Base-by-base conservation (phyloP, 2,329 filamentous ascomycete genomes). In the Colletotrichum endophyticum region DNA sequence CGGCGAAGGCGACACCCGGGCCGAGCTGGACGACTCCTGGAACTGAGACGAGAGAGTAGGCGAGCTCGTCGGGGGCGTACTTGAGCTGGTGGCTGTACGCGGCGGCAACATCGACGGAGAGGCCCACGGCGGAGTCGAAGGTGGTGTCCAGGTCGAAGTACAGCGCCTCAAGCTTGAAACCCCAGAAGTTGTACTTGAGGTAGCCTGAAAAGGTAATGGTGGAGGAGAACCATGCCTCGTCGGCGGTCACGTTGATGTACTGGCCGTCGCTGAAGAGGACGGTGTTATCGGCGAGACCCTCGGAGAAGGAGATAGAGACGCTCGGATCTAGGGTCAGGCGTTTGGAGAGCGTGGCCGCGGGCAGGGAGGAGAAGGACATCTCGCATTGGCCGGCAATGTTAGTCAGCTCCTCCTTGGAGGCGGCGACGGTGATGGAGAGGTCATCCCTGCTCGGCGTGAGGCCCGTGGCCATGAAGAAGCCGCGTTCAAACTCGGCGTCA, bases 81-180 rank as follows among this genome's bases (percentile, higher is more conserved):
- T 79, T 80, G 73, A 86, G 81, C 15, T 80, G 81, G 12, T 83
- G 81, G 69, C 77, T 80, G 78, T 84, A 85, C 3, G 83, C 76
- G 1, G 83, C 83, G 5, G 78, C 80, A 9, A 87, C 81, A 19
- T 83, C 81, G 49, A 84, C 81, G 36, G 82, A 82, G 28, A 89
- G 68, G 22, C 78, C 83, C 4, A 88, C 77, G 39, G 84, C 81
- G 4, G 85, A 83, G 19, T 81, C 81, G 69, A 87, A 81, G 27
- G 79, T 78, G 27, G 86, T 82, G 69, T 87, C 85, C 76, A 88
- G 82, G 76, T 88, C 86, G 61, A 88, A 85, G 79, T 84, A 85
- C 7, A 88, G 81, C 30, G 81, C 79, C 59, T 85, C 78, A 7
- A 86, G 78, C 56, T 81, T 79, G 56, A 81, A 80, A n/a, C 77